These are phyloP conservation scores for Breynia disticha DNA, from an alignment of 441 rosid species.

Conservation along the genomic window DNA sequence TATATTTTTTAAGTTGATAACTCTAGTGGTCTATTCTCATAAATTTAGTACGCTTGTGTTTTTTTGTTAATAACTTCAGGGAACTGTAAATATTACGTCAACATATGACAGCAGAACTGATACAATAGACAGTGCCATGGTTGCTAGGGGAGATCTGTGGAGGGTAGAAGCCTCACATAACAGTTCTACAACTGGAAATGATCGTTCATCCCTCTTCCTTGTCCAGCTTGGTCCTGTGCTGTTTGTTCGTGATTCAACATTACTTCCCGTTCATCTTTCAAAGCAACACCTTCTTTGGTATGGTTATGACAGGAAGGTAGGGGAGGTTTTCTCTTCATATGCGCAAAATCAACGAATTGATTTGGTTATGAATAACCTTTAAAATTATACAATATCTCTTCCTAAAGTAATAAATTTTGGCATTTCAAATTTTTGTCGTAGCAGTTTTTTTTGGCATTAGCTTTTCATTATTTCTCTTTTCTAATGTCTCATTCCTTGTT, in stretches of 20 bases:
- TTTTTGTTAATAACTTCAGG: slow-evolving; percentile 29
- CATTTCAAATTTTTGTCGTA: not conserved
- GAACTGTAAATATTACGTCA: slow-evolving; percentile 60
- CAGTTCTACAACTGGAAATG: slow-evolving; percentile 52
- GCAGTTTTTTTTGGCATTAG: not conserved
- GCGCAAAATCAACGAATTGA: not conserved
- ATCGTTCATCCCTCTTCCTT: slow-evolving; percentile 73
- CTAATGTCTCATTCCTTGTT: slow-evolving; percentile 3
- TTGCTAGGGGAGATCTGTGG: slow-evolving; percentile 96
- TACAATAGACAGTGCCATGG: slow-evolving; percentile 64
- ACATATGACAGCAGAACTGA: slow-evolving; percentile 70
- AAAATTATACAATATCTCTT: not conserved
- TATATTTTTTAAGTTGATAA: too few relatives aligned
- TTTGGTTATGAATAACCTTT: not conserved
- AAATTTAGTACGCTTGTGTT: too few relatives aligned
- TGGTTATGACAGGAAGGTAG: slow-evolving; percentile 91
- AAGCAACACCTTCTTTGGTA: slow-evolving; percentile 98
- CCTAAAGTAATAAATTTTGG: not conserved
- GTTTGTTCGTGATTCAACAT: slow-evolving; percentile 74
- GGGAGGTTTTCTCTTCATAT: slow-evolving; percentile 3
- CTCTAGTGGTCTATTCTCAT: too few relatives aligned
- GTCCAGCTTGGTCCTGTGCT: slow-evolving; percentile 90
- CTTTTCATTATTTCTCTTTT: slow-evolving; percentile 3
- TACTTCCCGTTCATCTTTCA: slow-evolving; percentile 86
- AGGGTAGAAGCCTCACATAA: slow-evolving; percentile 82